A percentile compares a stretch with the other conserved stretches of the same genome.
Conservation (phyloP, 2,329 filamentous ascomycete species). For the Diaporthe aspalathi region DNA sequence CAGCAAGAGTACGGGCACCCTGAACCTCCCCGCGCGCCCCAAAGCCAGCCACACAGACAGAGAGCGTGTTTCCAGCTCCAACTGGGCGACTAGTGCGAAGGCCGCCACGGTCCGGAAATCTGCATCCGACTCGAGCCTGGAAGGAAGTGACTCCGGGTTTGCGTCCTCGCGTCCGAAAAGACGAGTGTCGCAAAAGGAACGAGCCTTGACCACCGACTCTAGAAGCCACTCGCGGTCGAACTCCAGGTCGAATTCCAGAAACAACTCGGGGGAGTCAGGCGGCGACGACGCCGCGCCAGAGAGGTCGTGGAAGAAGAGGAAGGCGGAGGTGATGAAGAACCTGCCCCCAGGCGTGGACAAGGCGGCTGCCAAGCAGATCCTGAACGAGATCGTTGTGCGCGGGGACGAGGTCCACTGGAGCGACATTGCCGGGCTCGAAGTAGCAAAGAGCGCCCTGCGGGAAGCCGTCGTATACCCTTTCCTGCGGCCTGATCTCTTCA, state of each 20-base stretch:
- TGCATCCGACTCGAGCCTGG: constrained; percentile 36
- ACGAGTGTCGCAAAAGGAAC: constrained; percentile 34
- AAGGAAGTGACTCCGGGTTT: constrained; percentile 33
- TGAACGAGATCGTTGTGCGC: constrained; percentile 95
- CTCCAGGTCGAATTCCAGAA: constrained; percentile 35
- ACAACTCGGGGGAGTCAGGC: constrained; percentile 51
- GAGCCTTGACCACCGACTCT: constrained; percentile 3
- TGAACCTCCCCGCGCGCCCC: constrained; percentile 39
- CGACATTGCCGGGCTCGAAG: constrained; percentile 90
- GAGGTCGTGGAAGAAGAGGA: constrained; percentile 69
- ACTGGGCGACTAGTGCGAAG: constrained; percentile 26
- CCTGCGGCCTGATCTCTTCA: constrained; percentile 92
- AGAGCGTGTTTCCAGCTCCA: constrained; percentile 30
- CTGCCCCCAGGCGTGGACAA: constrained; percentile 86
- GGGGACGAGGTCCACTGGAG: constrained; percentile 96
- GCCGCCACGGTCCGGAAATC: constrained; percentile 30
- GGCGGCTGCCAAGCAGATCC: constrained; percentile 85
- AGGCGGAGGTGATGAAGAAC: constrained; percentile 76
- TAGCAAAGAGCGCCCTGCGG: constrained; percentile 90
- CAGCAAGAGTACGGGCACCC: constrained; percentile 43
- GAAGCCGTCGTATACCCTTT: constrained; percentile 98
- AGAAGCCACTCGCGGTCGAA: constrained; percentile 28
- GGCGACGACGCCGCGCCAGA: constrained; percentile 55
- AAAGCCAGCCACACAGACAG: constrained; percentile 38
- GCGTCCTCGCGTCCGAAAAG: constrained; percentile 30